Evolutionary conservation across 306 rosid genomes (phyloP).

Genomic region (Carpinus viminea): DNA sequence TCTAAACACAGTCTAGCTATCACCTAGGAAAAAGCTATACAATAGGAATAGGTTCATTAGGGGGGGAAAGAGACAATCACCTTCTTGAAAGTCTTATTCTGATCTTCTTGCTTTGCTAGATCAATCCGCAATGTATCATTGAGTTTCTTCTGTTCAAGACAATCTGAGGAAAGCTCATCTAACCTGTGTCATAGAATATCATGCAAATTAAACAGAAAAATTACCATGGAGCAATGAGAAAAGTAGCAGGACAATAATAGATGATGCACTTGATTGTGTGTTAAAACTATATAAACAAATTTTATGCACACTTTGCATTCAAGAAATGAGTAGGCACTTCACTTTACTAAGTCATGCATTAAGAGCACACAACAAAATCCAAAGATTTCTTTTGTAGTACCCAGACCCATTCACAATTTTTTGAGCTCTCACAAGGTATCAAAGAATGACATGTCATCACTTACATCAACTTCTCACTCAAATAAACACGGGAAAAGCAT

Average conservation of each 20-base stretch:
- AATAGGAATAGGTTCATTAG: constrained; percentile 4
- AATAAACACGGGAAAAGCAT: neutral
- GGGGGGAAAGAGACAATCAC: constrained; percentile 32
- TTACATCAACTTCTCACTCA: neutral
- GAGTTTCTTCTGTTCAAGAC: constrained; percentile 48
- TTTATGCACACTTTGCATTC: neutral
- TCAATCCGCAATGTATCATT: constrained; percentile 55
- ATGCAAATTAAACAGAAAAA: constrained; percentile 30
- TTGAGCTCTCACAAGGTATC: neutral
- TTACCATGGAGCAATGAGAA: neutral
- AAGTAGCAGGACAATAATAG: neutral
- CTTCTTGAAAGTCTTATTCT: constrained; percentile 62
- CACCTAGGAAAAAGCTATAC: constrained; percentile 21
- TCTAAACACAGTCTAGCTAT: neutral
- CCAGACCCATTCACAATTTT: neutral
- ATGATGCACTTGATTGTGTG: neutral
- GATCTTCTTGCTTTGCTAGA: constrained; percentile 58
- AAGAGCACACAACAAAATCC: neutral
- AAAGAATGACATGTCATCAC: neutral
- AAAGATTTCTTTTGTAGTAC: neutral
- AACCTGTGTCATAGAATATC: constrained; percentile 54
- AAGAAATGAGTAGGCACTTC: neutral
- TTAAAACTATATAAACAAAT: neutral
- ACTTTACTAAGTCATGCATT: neutral
- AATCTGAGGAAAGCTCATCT: constrained; percentile 69